These are phyloP conservation scores for Fusarium nurragi DNA, from an alignment of 2,329 filamentous ascomycete genomes.

Conservation along the genomic window DNA sequence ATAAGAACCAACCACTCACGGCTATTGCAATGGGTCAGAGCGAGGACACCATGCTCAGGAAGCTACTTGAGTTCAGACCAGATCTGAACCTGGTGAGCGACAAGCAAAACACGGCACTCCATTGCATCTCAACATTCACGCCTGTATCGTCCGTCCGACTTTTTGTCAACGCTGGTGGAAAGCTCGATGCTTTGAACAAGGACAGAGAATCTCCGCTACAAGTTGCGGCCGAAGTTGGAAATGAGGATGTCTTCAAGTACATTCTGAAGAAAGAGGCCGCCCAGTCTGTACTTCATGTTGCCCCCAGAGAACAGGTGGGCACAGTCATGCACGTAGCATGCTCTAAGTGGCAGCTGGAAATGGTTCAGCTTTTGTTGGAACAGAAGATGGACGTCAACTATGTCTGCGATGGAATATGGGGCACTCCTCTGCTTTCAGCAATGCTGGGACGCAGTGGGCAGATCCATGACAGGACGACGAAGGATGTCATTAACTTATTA, in stretches of 20 bases:
- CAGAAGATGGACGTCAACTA: no score
- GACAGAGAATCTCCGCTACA: neutral
- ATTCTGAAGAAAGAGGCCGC: constrained; percentile 11
- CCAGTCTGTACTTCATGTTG: neutral
- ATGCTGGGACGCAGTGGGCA: no score
- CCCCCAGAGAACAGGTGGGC: neutral
- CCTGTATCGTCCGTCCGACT: neutral
- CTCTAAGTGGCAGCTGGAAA: no score
- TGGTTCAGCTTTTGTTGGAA: no score
- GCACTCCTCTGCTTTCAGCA: no score
- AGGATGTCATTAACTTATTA: neutral
- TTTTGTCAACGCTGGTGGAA: constrained; percentile 14
- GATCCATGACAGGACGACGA: neutral
- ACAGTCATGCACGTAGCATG: constrained; percentile 3
- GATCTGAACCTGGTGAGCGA: neutral
- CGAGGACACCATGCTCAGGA: neutral
- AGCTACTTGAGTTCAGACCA: constrained; percentile 12
- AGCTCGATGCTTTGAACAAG: neutral
- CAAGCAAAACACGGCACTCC: constrained; percentile 1
- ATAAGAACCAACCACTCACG: neutral
- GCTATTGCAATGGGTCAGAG: neutral
- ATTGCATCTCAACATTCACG: neutral
- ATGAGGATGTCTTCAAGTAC: constrained; percentile 5
- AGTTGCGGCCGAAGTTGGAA: neutral
- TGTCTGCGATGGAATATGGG: no score